Conservation (phyloP, 2,329 filamentous ascomycete genomes). For the Tolypocladium endophyticum region DNA sequence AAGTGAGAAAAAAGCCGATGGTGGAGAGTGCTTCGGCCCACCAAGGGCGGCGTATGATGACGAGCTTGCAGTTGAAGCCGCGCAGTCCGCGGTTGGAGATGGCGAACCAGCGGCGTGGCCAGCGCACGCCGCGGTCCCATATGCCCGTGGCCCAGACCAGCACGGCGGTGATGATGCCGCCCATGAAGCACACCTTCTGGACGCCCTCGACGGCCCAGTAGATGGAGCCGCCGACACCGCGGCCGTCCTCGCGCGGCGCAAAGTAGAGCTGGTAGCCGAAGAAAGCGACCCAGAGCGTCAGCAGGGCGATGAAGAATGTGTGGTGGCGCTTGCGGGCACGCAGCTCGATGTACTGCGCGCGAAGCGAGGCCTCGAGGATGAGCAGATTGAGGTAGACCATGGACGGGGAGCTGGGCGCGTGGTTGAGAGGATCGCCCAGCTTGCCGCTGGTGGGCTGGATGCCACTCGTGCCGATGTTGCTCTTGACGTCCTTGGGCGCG, state of each 20-base stretch:
- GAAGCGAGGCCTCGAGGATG: constrained; percentile 88
- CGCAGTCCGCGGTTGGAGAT: constrained; percentile 83
- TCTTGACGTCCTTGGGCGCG: constrained; percentile 35
- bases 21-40: constrained; percentile 68
- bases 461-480: constrained; percentile 27
- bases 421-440: constrained; percentile 60
- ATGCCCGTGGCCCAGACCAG: constrained; percentile 92
- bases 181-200: constrained; percentile 86
- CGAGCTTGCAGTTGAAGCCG: constrained; percentile 92
- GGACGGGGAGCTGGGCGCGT: constrained; percentile 79
- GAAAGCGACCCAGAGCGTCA: constrained; percentile 69
- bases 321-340: constrained; percentile 83
- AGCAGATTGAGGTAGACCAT: constrained; percentile 98
- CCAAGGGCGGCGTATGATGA: constrained; percentile 74
- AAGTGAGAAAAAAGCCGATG: constrained; percentile 67
- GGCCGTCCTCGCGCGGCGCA: constrained; percentile 90
- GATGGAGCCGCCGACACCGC: constrained; percentile 80
- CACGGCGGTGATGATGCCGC: constrained; percentile 75
- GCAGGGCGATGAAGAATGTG: constrained; percentile 77
- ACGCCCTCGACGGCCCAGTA: constrained; percentile 92
- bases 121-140: constrained; percentile 89
- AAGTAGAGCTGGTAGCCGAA: constrained; percentile 90
- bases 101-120: constrained; percentile 84
- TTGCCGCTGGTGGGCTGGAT: constrained; percentile 32
- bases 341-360: constrained; percentile 84